Percentiles rank a stretch among this genome's conserved stretches.
Conservation (phyloP, 805 yeast species). For the Yarrowia porcina region DNA sequence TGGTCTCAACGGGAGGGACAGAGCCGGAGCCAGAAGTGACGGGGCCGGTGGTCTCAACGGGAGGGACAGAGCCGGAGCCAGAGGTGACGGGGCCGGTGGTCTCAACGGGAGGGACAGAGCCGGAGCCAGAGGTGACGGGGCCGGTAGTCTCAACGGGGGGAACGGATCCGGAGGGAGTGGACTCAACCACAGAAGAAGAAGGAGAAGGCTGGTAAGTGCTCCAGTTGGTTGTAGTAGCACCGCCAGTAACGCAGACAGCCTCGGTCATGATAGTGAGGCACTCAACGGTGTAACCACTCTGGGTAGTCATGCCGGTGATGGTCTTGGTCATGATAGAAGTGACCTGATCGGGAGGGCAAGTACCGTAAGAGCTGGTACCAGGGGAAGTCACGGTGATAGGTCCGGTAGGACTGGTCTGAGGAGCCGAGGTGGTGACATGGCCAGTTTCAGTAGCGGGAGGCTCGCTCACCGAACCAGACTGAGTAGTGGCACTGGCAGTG, state of each 20-base stretch:
- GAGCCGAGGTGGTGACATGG: neutral
- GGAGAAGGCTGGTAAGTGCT: slow-evolving; percentile 10
- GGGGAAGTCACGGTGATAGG: neutral
- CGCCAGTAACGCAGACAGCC: slow-evolving; percentile 3
- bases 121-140: too few relatives aligned
- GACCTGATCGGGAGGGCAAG: slow-evolving; percentile 2
- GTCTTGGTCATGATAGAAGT: neutral
- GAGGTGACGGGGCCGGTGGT: neutral
- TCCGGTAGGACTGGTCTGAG: neutral
- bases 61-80: neutral
- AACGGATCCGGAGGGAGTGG: neutral
- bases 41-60: neutral
- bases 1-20: neutral
- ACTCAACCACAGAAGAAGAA: neutral
- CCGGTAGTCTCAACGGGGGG: neutral
- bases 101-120: neutral
- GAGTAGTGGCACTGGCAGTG: neutral
- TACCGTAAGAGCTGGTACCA: neutral
- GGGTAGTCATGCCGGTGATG: neutral
- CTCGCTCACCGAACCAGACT: neutral
- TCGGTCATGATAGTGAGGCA: slow-evolving; percentile 1
- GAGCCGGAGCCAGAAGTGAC: neutral
- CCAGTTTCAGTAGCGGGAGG: neutral
- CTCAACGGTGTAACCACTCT: neutral
- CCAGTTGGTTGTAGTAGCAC: slow-evolving; percentile 5